Evolutionary conservation across 495 filamentous ascomycete genomes (phyloP), one percentile per base, ranked within the genome.

Genomic region (Elaphomyces granulatus): DNA sequence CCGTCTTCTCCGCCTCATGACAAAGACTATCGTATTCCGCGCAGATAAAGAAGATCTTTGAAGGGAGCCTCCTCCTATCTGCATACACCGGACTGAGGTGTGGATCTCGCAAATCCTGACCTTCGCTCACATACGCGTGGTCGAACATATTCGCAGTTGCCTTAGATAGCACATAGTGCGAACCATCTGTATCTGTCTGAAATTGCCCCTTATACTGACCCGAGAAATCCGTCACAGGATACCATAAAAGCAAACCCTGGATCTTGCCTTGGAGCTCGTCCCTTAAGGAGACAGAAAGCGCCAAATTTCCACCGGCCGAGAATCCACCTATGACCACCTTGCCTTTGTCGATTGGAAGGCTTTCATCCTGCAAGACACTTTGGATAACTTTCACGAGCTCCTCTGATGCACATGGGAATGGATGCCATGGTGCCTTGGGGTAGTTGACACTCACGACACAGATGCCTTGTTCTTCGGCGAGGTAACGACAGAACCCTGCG

Each of bases 391-490:
- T 53, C 15, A 41, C 48, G 9, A 61, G 15, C n/a, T 58, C 53
- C 21, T 54, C 40, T 3, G 42, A 44, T 2, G 56, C 54, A 3
- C 31, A 39, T 17, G 61, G 61, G 41, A 57, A 65, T 8, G 47
- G 48, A 36, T 51, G 35, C 2, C 38, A 43, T 7, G 59, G 61
- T 2, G 56, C 44, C 39, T 61, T 60, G 20, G 47, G 49, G 45
- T 65, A 63, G 36, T 63, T 47, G 8, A 65, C 44, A 35, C 48
- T 54, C 2, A 63, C 41, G 6, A 65, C 49, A 10, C 61, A 40
- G 43, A 65, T 54, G 15, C 54, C 48, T 12, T 55, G 47, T 9
- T 49, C 47, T 3, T 53, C 45, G n/a, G 51, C 46, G 45, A 54
- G 61, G 12, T 39, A 14, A 9, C 33, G 37, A 31, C 56, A 58